These are phyloP conservation scores for Termitomyces sp. DNA, from an alignment of 768 basidiomycete genomes.

Conservation along the genomic window DNA sequence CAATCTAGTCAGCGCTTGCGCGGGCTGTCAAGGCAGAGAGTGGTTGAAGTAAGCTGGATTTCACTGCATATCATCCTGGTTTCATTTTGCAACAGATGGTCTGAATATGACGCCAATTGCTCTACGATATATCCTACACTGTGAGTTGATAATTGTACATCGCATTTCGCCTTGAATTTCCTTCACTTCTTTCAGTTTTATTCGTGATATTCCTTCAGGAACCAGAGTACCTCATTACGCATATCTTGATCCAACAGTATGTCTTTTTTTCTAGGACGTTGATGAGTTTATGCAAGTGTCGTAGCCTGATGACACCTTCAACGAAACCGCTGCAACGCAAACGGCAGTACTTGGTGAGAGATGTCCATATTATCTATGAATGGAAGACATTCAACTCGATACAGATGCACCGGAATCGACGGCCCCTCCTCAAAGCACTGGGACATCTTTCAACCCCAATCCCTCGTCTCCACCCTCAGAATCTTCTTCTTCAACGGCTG, in stretches of 20 bases:
- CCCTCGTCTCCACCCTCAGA: conserved; percentile 5
- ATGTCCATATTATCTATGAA: background rate
- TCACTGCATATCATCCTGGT: background rate
- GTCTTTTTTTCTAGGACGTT: background rate
- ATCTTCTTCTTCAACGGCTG: conserved; percentile 26
- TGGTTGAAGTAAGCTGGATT: conserved; percentile 26
- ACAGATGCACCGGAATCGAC: conserved; percentile 34
- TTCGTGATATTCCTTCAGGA: conserved; percentile 32
- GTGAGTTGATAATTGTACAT: conserved; percentile 18
- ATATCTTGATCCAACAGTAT: conserved; percentile 39
- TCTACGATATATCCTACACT: conserved; percentile 29
- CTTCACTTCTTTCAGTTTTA: conserved; percentile 23
- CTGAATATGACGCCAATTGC: conserved; percentile 43
- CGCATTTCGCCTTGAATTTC: background rate
- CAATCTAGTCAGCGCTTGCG: conserved; percentile 49
- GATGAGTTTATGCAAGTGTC: background rate
- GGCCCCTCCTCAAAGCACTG: conserved; percentile 19
- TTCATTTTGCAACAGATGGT: conserved; percentile 36
- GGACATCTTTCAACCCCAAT: background rate
- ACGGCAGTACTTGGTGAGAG: conserved; percentile 16
- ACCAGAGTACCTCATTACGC: conserved; percentile 48
- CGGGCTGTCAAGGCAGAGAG: conserved; percentile 38
- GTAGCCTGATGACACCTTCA: conserved; percentile 29
- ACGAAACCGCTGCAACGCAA: conserved; percentile 24
- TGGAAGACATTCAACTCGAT: background rate